A percentile compares a stretch with the other conserved stretches of the same genome.
Evolutionary conservation across 2,329 filamentous ascomycete species (phyloP).

Genomic region (Neocatenulostroma microsporum): DNA sequence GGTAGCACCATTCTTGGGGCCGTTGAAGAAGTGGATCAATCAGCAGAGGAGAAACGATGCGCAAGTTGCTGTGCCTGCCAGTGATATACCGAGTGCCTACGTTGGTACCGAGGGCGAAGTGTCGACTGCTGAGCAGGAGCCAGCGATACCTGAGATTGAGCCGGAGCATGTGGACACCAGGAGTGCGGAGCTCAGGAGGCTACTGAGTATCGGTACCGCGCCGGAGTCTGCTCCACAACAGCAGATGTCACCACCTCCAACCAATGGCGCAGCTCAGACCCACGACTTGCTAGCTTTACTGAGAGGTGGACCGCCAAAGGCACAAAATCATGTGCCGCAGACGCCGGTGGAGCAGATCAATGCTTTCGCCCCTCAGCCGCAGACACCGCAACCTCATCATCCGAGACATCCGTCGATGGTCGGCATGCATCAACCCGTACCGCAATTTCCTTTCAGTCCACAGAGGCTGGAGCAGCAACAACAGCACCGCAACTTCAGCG

Average conservation of each 20-base stretch:
- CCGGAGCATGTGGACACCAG: constrained; percentile 8
- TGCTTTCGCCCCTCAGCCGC: constrained; percentile 42
- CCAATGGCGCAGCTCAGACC: too few relatives aligned
- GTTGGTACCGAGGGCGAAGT: constrained; percentile 8
- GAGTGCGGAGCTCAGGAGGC: constrained; percentile 43
- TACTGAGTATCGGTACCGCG: constrained; percentile 36
- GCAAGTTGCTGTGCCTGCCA: not conserved
- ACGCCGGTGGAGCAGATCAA: constrained; percentile 48
- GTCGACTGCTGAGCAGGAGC: constrained; percentile 12
- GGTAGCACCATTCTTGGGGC: constrained; percentile 73
- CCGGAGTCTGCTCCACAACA: not conserved
- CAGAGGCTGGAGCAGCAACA: constrained; percentile 31
- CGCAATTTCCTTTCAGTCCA: constrained; percentile 41
- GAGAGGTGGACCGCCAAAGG: constrained; percentile 31
- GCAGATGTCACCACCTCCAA: constrained; percentile 32
- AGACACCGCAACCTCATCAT: constrained; percentile 49
- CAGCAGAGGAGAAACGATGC: constrained; percentile 15
- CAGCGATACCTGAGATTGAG: constrained; percentile 2
- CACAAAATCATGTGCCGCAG: constrained; percentile 20
- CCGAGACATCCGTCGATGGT: constrained; percentile 37
- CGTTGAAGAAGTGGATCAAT: constrained; percentile 25
- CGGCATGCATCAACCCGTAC: constrained; percentile 42
- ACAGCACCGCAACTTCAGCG: constrained; percentile 16
- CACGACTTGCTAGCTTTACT: constrained; percentile 52
- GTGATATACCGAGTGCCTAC: not conserved